These are phyloP conservation scores for Cruciata laevipes DNA, from an alignment of 257 asterid species.

Conservation along the genomic window DNA sequence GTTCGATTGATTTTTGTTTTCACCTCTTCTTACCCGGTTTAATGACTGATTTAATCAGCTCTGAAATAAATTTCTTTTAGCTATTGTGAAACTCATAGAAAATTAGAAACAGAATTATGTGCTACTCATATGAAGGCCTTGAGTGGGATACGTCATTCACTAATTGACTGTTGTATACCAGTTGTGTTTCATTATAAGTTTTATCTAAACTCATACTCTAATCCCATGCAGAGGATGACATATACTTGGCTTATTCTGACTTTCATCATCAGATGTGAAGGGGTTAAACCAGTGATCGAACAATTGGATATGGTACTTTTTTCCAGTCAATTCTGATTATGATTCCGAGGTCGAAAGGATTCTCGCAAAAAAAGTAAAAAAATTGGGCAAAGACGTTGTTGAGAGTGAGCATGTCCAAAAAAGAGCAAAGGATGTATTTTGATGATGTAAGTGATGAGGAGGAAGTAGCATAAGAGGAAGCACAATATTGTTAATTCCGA, in stretches of 20 bases:
- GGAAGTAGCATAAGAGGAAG: too few relatives aligned
- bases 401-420: too few relatives aligned
- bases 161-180: neutral
- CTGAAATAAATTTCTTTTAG: neutral
- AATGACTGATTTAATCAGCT: neutral
- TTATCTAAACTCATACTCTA: constrained; percentile 7
- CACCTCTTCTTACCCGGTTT: neutral
- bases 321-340: constrained; percentile 3
- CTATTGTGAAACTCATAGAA: too few relatives aligned
- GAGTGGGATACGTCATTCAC: neutral
- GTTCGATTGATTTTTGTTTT: neutral
- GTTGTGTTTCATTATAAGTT: constrained; percentile 9
- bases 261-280: constrained; percentile 71
- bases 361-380: too few relatives aligned
- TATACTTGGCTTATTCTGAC: constrained; percentile 84
- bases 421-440: too few relatives aligned
- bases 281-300: constrained; percentile 92
- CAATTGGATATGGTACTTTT: constrained; percentile 79
- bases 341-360: too few relatives aligned
- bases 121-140: neutral
- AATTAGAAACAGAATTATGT: too few relatives aligned
- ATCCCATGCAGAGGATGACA: constrained; percentile 62
- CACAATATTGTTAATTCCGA: too few relatives aligned
- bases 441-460: too few relatives aligned
- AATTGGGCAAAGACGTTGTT: too few relatives aligned